These are phyloP conservation scores for Sutorius eximius DNA, from an alignment of 1,284 basidiomycete species.

Conservation along the genomic window DNA sequence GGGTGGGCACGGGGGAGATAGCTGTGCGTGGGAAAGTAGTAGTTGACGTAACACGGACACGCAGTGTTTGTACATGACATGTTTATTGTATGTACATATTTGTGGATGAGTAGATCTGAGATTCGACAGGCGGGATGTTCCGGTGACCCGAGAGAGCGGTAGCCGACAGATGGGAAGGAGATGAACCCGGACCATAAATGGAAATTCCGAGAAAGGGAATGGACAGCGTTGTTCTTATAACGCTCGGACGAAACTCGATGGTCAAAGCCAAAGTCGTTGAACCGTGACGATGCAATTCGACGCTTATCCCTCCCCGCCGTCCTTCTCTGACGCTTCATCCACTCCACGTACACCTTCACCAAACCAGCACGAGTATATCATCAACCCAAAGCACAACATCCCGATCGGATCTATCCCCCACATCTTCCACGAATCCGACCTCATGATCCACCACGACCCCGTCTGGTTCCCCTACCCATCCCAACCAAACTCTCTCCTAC, in stretches of 20 bases:
- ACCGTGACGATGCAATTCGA: conserved; percentile 60
- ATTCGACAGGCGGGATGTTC: conserved; percentile 35
- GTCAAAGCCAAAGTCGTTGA: conserved; percentile 16
- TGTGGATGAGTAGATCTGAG: conserved; percentile 32
- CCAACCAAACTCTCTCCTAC: conserved; percentile 56
- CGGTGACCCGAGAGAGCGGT: conserved; percentile 34
- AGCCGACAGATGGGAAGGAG: conserved; percentile 40
- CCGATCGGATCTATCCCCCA: conserved; percentile 51
- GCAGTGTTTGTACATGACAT: conserved; percentile 29
- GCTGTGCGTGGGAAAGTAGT: conserved; percentile 35
- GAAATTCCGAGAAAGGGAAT: conserved; percentile 21
- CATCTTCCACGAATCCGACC: conserved; percentile 48
- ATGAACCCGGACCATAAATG: conserved; percentile 24
- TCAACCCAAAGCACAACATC: conserved; percentile 40
- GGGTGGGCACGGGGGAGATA: conserved; percentile 8
- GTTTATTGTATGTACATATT: conserved; percentile 10
- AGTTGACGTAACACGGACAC: conserved; percentile 36
- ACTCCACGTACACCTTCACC: conserved; percentile 73
- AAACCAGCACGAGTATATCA: conserved; percentile 42
- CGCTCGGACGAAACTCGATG: conserved; percentile 7
- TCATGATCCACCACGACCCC: conserved; percentile 37
- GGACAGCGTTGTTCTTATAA: conserved; percentile 39
- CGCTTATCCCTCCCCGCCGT: conserved; percentile 52
- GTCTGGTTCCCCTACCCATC: conserved; percentile 34
- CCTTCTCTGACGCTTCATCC: conserved; percentile 54